Percentiles rank a stretch among this genome's conserved stretches.
Conservation (phyloP, 192 early-diverging fungal species). For the Coemansia sp. region DNA sequence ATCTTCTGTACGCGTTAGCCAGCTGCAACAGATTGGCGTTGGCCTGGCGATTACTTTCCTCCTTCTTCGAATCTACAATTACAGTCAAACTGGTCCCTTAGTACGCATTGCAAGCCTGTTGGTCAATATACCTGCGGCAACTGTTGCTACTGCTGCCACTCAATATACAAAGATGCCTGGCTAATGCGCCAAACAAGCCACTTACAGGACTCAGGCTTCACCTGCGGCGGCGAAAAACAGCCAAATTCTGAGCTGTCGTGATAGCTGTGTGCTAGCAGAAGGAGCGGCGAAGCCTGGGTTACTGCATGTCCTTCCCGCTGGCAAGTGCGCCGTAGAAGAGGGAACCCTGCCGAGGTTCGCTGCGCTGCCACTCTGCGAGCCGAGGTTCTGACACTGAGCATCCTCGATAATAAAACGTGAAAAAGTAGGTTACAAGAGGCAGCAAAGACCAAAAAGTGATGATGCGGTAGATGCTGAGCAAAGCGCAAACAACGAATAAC, state of each 20-base stretch:
- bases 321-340: slow-evolving; percentile 10
- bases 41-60: slow-evolving; percentile 76
- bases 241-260: slow-evolving; percentile 46
- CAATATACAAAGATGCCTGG: not conserved
- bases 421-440: not conserved
- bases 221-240: slow-evolving; percentile 20
- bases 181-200: not conserved
- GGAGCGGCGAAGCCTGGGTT: slow-evolving; percentile 6
- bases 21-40: slow-evolving; percentile 82
- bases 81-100: not conserved
- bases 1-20: slow-evolving; percentile 72
- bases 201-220: slow-evolving; percentile 34
- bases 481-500: too few species aligned
- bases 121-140: not conserved
- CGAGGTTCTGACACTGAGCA: slow-evolving; percentile 35
- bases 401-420: not conserved
- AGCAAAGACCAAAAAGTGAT: not conserved
- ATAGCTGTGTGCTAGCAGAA: slow-evolving; percentile 22
- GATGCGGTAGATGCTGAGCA: not conserved
- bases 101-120: not conserved
- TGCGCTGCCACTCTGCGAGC: slow-evolving; percentile 29
- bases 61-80: slow-evolving; percentile 46
- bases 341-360: slow-evolving; percentile 8
- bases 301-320: slow-evolving; percentile 11
- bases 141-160: not conserved